These are phyloP conservation scores for Trematosphaeria pertusa DNA, from an alignment of 2,329 filamentous ascomycete species.

Conservation along the genomic window DNA sequence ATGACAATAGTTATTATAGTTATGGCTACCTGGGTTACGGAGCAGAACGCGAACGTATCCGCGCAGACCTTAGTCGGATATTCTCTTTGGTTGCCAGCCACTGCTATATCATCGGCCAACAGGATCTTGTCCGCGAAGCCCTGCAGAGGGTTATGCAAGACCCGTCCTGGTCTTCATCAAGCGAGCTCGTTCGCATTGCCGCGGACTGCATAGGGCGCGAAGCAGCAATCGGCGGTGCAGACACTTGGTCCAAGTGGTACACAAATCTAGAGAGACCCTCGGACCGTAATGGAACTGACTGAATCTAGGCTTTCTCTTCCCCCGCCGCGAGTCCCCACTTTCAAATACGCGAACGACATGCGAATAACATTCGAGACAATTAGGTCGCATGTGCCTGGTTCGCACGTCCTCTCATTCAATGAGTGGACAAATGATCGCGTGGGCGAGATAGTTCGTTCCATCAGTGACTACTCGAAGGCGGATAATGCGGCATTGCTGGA, in stretches of 20 bases:
- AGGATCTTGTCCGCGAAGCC: not conserved
- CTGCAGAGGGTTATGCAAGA: slow-evolving; percentile 2
- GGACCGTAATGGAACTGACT: too few relatives aligned
- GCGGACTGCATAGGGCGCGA: slow-evolving; percentile 3
- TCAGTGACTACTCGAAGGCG: too few relatives aligned
- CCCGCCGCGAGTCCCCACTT: too few relatives aligned
- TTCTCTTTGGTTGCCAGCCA: not conserved
- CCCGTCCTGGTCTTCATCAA: slow-evolving; percentile 4
- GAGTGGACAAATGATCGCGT: too few relatives aligned
- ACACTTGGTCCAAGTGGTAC: not conserved
- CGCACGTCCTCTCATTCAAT: too few relatives aligned
- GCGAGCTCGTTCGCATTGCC: slow-evolving; percentile 1
- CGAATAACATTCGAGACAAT: too few relatives aligned
- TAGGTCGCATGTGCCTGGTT: too few relatives aligned
- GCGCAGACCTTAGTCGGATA: not conserved
- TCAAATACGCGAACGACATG: too few relatives aligned
- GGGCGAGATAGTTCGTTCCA: too few relatives aligned
- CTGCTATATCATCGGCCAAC: not conserved
- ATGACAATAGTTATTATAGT: too few relatives aligned
- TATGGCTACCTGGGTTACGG: too few relatives aligned
- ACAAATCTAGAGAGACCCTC: not conserved
- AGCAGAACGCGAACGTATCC: not conserved
- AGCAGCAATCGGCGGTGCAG: not conserved
- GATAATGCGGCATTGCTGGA: not conserved
- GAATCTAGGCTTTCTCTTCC: too few relatives aligned